Evolutionary conservation across 257 asterid genomes (phyloP).

Genomic region (Paraleonurus japonicus): DNA sequence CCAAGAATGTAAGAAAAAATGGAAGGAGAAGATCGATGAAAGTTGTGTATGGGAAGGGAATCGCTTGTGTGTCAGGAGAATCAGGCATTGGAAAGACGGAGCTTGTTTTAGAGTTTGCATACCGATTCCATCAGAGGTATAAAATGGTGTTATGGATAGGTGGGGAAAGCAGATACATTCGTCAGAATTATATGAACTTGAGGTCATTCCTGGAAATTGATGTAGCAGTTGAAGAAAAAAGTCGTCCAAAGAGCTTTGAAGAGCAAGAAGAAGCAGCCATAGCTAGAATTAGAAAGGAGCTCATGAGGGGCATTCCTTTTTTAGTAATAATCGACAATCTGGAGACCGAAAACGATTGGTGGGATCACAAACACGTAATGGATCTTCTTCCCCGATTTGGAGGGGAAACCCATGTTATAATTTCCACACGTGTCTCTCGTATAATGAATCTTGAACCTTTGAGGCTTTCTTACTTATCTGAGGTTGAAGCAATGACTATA

Average conservation of each 20-base stretch:
- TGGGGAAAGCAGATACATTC: slow-evolving; percentile 81
- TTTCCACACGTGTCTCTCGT: slow-evolving; percentile 69
- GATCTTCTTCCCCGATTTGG: slow-evolving; percentile 92
- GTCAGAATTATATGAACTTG: slow-evolving; percentile 78
- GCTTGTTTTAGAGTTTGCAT: slow-evolving; percentile 81
- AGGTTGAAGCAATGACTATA: slow-evolving; percentile 79
- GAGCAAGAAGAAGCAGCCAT: slow-evolving; percentile 91
- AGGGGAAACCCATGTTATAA: slow-evolving; percentile 86
- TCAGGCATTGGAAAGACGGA: slow-evolving; percentile 93
- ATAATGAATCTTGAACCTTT: slow-evolving; percentile 83
- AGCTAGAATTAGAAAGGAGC: slow-evolving; percentile 76
- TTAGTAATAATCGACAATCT: slow-evolving; percentile 74
- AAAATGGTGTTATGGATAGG: slow-evolving; percentile 93
- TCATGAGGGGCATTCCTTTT: slow-evolving; percentile 83
- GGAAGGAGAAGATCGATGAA: slow-evolving; percentile 59
- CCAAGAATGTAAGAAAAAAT: slow-evolving; percentile 41
- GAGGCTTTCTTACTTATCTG: slow-evolving; percentile 80
- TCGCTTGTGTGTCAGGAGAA: slow-evolving; percentile 88
- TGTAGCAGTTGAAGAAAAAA: slow-evolving; percentile 70
- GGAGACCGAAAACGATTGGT: slow-evolving; percentile 97
- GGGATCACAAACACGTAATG: slow-evolving; percentile 90
- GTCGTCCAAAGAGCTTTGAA: slow-evolving; percentile 75
- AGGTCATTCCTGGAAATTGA: slow-evolving; percentile 81
- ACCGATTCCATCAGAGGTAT: slow-evolving; percentile 75
- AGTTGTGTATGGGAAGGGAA: slow-evolving; percentile 81